Base-by-base conservation (phyloP, 2,329 filamentous ascomycete species). In the Scortechinia acanthostroma region DNA sequence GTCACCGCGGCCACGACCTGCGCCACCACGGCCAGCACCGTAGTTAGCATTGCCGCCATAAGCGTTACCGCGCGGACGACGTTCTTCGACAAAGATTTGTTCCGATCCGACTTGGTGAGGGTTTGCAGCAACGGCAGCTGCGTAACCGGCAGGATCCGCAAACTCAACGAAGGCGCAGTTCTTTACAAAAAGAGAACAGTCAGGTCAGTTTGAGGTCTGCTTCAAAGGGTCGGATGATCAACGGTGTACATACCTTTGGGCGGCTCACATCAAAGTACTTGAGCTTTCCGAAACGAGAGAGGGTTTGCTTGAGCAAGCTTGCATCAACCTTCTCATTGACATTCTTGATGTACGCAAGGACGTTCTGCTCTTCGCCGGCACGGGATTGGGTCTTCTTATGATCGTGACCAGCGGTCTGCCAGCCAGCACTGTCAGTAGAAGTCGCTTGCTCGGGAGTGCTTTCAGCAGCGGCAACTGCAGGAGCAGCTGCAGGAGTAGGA, bases 111-210 rank as follows among this genome's bases (percentile, higher is more conserved):
- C 79, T 40, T 77, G 76, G 68, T 95, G 89, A 25, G 91, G 91
- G 69, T 94, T 97, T 54, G 84, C 86, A 49, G 78, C 78, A 28
- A 88, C 75, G 37, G 93, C 93, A 50, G 87, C 85, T 62, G 88
- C 78, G 68, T 95, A 96, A 42, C 81, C 89, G 46, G 90, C 81
- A 19, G 80, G 61, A 42, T 84, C 86, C 59, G 83, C 86, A 65
- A 93, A 98, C 64, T 98, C 93, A 48, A 96, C 88, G 60, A 97
- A 97, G 21, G 93, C 93, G 59, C 90, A 96, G 75, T 93, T 96
- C 91, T 95, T 59, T n/a, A n/a, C n/a, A n/a, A n/a, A n/a, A n/a
- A n/a, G n/a, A n/a, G n/a, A n/a, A n/a, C n/a, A n/a, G n/a, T n/a
- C n/a, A n/a, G n/a, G n/a, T n/a, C n/a, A n/a, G n/a, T n/a, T n/a